Conservation (phyloP, 2,329 filamentous ascomycete genomes). For the Pseudopyricularia cyperi region DNA sequence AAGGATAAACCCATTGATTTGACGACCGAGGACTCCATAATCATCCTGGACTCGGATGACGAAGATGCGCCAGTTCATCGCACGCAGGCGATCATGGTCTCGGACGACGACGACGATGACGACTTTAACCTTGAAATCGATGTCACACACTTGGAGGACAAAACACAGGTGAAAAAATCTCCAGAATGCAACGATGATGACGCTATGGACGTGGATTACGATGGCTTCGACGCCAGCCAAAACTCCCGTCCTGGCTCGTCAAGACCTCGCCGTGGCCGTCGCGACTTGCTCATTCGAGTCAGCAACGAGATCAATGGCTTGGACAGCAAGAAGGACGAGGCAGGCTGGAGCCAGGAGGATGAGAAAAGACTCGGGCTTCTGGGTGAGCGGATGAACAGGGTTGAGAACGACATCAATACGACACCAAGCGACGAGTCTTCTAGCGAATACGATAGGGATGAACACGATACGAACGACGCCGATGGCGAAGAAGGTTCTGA, state of each 20-base stretch:
- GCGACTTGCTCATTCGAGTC: neutral
- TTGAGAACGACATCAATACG: neutral
- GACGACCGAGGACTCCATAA: neutral
- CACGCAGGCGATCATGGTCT: neutral
- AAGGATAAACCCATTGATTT: neutral
- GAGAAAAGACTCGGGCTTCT: neutral
- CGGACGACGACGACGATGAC: neutral
- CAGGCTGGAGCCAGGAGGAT: neutral
- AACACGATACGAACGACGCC: neutral
- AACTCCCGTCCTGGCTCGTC: neutral
- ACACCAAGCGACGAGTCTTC: neutral
- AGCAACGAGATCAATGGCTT: neutral
- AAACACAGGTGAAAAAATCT: too few relatives aligned
- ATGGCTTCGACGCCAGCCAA: neutral
- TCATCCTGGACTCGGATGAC: neutral
- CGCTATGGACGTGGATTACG: neutral
- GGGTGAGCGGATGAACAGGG: neutral
- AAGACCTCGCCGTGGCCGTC: neutral
- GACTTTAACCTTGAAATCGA: too few relatives aligned
- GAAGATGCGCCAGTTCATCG: neutral
- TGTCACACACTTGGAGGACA: too few relatives aligned
- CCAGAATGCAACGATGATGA: neutral
- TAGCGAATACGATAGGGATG: neutral
- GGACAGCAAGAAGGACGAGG: neutral
- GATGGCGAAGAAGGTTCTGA: neutral